Evolutionary conservation across 768 basidiomycete species (phyloP).

Genomic region (Pulveroboletus ravenelii): DNA sequence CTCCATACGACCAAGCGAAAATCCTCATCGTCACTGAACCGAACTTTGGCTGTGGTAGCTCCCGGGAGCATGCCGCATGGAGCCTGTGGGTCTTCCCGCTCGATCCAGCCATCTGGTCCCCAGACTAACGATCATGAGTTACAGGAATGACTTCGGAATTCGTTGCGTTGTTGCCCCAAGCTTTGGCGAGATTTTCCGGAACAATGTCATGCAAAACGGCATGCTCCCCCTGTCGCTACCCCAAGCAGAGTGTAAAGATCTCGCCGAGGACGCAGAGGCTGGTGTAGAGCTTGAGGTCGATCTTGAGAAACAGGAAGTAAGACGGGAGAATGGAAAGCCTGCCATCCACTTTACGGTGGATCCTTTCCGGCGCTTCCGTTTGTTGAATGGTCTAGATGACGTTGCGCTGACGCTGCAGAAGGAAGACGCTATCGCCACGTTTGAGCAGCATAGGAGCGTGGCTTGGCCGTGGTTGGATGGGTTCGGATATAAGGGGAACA

Average conservation of each 20-base stretch:
- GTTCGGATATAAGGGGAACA: slow-evolving; percentile 79
- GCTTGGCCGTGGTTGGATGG: slow-evolving; percentile 97
- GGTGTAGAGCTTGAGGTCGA: slow-evolving; percentile 79
- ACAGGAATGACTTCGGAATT: slow-evolving; percentile 85
- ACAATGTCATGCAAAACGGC: slow-evolving; percentile 89
- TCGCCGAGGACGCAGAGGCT: slow-evolving; percentile 73
- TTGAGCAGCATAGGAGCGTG: slow-evolving; percentile 74
- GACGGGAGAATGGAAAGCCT: slow-evolving; percentile 67
- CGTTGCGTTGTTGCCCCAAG: slow-evolving; percentile 82
- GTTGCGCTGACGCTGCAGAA: slow-evolving; percentile 91
- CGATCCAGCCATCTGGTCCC: background rate
- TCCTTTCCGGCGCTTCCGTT: slow-evolving; percentile 86
- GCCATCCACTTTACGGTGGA: slow-evolving; percentile 79
- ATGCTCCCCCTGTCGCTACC: slow-evolving; percentile 78
- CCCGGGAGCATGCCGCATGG: slow-evolving; percentile 89
- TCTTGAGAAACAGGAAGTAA: slow-evolving; percentile 74
- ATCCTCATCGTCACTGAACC: slow-evolving; percentile 80
- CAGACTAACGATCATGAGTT: slow-evolving; percentile 1
- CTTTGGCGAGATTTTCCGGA: slow-evolving; percentile 88
- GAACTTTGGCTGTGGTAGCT: slow-evolving; percentile 91
- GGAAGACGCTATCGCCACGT: slow-evolving; percentile 62
- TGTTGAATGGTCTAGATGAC: slow-evolving; percentile 95
- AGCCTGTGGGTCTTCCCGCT: slow-evolving; percentile 52
- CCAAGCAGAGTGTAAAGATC: slow-evolving; percentile 62
- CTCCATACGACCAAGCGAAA: slow-evolving; percentile 69